Percentiles rank a stretch among this genome's conserved stretches.
phyloP scores from a whole-genome alignment of 2,329 filamentous ascomycete species.

The Calonectria pteridis region DNA sequence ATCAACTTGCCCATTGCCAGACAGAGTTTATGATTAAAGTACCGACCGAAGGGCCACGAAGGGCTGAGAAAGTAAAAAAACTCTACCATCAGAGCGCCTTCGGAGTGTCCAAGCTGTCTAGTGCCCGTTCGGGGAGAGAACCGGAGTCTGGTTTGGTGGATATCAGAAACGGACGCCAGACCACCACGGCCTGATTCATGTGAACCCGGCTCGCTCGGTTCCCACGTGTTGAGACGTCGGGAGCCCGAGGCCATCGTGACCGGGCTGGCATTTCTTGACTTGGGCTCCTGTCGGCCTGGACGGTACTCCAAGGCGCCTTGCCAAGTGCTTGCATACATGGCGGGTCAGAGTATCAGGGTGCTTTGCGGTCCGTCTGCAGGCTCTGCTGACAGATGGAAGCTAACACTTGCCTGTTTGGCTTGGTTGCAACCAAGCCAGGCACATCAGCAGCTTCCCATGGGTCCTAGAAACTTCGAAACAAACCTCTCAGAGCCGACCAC shows the following conservation, averaged over 20 bases:
- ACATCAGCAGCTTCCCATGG: slow-evolving; percentile 13
- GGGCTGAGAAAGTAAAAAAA: neutral
- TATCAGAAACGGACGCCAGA: neutral
- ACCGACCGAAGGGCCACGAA: neutral
- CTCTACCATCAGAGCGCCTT: neutral
- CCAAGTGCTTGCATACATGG: slow-evolving; percentile 18
- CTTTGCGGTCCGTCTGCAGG: neutral
- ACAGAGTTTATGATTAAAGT: slow-evolving; percentile 4
- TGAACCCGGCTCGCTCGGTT: neutral
- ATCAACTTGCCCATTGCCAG: neutral
- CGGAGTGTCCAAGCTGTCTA: neutral
- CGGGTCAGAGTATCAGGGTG: neutral
- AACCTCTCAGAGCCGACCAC: slow-evolving; percentile 55
- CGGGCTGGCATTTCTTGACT: neutral
- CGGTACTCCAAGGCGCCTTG: slow-evolving; percentile 1
- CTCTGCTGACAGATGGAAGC: neutral
- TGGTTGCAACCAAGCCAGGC: slow-evolving; percentile 11
- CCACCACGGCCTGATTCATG: slow-evolving; percentile 6
- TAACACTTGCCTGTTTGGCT: neutral
- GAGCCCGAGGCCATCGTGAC: neutral
- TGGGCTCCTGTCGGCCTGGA: neutral
- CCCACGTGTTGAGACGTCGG: slow-evolving; percentile 7
- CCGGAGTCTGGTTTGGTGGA: neutral
- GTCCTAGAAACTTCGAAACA: slow-evolving; percentile 37
- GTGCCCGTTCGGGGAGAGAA: neutral